Evolutionary conservation across 2,329 filamentous ascomycete genomes (phyloP).

Genomic region (Apiospora malaysiana): DNA sequence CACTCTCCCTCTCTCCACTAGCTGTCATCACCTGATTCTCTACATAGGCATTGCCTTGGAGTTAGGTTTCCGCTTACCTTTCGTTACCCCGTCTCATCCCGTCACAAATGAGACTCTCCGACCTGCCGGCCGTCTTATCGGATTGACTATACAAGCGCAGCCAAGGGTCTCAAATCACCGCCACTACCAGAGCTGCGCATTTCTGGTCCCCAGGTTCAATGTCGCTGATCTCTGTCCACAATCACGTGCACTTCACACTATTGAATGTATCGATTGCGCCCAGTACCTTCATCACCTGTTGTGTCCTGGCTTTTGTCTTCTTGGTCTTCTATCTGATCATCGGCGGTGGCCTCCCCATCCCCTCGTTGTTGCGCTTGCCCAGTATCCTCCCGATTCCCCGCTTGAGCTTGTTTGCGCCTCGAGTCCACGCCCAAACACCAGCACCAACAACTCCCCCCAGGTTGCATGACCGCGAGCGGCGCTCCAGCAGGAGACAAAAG

Average conservation of each 20-base stretch:
- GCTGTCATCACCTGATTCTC: not conserved
- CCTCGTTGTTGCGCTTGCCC: slow-evolving; percentile 20
- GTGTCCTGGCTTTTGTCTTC: slow-evolving; percentile 57
- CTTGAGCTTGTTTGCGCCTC: slow-evolving; percentile 22
- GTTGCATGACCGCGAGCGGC: slow-evolving; percentile 7
- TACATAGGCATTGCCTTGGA: not conserved
- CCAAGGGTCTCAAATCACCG: slow-evolving; percentile 22
- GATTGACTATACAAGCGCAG: slow-evolving; percentile 21
- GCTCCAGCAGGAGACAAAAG: slow-evolving; percentile 33
- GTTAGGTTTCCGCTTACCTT: not conserved
- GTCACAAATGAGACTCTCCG: not conserved
- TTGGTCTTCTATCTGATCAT: slow-evolving; percentile 54
- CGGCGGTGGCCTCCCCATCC: slow-evolving; percentile 39
- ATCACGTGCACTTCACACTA: slow-evolving; percentile 59
- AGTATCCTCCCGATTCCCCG: slow-evolving; percentile 24
- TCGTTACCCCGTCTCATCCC: not conserved
- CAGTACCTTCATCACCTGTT: slow-evolving; percentile 60
- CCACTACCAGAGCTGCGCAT: not conserved
- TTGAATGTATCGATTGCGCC: slow-evolving; percentile 64
- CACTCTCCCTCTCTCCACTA: not conserved
- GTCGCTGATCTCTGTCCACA: slow-evolving; percentile 65
- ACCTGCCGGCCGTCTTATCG: slow-evolving; percentile 22
- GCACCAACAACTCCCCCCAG: slow-evolving; percentile 9
- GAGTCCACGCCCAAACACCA: not conserved
- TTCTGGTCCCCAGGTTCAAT: slow-evolving; percentile 20